Conservation (phyloP, 345 rosid genomes). For the Aquilaria sinensis region DNA sequence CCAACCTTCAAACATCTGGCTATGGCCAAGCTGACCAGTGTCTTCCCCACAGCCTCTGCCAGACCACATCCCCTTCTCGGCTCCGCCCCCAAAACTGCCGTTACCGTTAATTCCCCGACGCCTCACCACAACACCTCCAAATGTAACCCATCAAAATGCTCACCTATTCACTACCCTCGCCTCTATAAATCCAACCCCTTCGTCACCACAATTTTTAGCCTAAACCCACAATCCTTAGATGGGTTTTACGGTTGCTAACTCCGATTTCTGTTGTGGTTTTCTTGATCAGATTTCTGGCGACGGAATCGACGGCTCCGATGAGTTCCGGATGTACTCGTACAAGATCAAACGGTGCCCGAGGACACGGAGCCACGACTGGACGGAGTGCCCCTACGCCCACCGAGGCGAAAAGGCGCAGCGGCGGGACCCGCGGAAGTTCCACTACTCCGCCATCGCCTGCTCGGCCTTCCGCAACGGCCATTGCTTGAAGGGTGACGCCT, state of each 20-base stretch:
- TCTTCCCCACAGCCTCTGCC: background rate
- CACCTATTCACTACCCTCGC: constrained; percentile 3
- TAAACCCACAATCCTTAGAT: background rate
- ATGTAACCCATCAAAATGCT: constrained; percentile 17
- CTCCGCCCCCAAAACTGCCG: constrained; percentile 11
- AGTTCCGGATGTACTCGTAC: constrained; percentile 82
- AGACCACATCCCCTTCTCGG: background rate
- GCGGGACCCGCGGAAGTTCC: constrained; percentile 67
- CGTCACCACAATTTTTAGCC: background rate
- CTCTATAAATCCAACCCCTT: constrained; percentile 27
- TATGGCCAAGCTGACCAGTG: background rate
- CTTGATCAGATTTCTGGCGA: constrained; percentile 24
- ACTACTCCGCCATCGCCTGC: constrained; percentile 66
- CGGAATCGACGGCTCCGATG: constrained; percentile 45
- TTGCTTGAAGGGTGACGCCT: constrained; percentile 58
- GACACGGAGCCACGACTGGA: constrained; percentile 85
- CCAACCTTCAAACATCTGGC: constrained; percentile 4
- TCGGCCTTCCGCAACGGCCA: constrained; percentile 58
- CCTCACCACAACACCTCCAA: constrained; percentile 5
- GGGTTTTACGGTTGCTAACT: constrained; percentile 1
- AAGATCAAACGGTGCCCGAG: constrained; percentile 74
- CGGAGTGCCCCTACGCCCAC: constrained; percentile 87
- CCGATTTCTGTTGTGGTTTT: constrained; percentile 14
- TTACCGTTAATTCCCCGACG: constrained; percentile 23
- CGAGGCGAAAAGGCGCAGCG: constrained; percentile 91